Conservation (phyloP, 257 asterid genomes). For the Plantago elongata region DNA sequence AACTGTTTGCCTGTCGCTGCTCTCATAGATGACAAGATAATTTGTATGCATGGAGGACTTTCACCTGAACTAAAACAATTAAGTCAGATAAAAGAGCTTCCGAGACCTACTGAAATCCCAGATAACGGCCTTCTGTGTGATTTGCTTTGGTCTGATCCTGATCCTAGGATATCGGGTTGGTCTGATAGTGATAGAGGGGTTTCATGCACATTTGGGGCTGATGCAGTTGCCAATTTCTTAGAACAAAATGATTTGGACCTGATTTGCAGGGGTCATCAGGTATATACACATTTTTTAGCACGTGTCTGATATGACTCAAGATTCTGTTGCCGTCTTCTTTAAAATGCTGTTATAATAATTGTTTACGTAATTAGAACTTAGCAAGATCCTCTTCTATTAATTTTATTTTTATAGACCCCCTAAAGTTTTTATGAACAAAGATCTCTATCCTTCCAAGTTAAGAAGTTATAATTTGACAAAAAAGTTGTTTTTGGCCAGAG, state of each 20-base stretch:
- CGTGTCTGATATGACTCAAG: neutral
- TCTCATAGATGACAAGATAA: constrained; percentile 65
- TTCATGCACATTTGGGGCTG: constrained; percentile 68
- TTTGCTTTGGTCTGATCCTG: constrained; percentile 78
- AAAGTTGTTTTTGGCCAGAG: no score
- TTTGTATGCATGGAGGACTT: constrained; percentile 84
- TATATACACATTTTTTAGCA: constrained; percentile 23
- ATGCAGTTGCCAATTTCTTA: constrained; percentile 53
- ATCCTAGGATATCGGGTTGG: constrained; percentile 63
- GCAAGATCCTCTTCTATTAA: no score
- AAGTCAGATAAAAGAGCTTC: constrained; percentile 52
- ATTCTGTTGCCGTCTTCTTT: neutral
- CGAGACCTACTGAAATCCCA: constrained; percentile 62
- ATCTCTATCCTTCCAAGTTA: no score
- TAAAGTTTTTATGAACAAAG: no score
- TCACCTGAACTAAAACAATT: constrained; percentile 51
- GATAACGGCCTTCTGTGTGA: constrained; percentile 66
- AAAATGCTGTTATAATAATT: no score
- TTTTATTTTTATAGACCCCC: no score
- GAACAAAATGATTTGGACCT: constrained; percentile 58
- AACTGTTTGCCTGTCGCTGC: constrained; percentile 72
- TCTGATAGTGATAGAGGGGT: constrained; percentile 71
- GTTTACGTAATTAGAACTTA: no score
- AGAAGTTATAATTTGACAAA: no score
- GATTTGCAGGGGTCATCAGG: constrained; percentile 83